Evolutionary conservation across 306 rosid genomes (phyloP).

Genomic region (Acacia melanoxylon): DNA sequence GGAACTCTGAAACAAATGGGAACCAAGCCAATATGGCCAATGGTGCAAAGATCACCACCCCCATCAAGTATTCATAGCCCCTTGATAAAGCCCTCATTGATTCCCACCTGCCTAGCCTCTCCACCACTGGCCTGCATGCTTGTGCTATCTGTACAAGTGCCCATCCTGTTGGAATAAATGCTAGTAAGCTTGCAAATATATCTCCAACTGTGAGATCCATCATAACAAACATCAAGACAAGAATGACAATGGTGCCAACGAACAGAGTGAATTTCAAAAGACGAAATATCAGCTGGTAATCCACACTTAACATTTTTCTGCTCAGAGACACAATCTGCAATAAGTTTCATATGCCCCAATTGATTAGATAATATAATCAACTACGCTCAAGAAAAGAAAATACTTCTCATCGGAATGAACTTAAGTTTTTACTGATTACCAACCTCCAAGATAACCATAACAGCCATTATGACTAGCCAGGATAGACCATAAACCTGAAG

Average conservation of each 20-base stretch:
- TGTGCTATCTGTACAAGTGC: slow-evolving; percentile 89
- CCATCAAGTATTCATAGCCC: slow-evolving; percentile 92
- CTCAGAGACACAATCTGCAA: slow-evolving; percentile 93
- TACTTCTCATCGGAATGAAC: slow-evolving; percentile 11
- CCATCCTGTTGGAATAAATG: slow-evolving; percentile 95
- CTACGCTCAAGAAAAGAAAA: slow-evolving; percentile 20
- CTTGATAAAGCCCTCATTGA: slow-evolving; percentile 89
- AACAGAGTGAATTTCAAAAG: slow-evolving; percentile 82
- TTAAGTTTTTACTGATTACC: neutral
- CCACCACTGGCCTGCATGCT: slow-evolving; percentile 70
- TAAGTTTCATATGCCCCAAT: slow-evolving; percentile 32
- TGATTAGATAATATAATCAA: slow-evolving; percentile 12
- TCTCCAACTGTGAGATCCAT: slow-evolving; percentile 76
- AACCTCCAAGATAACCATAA: slow-evolving; percentile 82
- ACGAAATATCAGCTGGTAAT: slow-evolving; percentile 94
- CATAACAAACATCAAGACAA: slow-evolving; percentile 61
- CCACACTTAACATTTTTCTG: slow-evolving; percentile 87
- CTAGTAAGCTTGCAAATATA: slow-evolving; percentile 78
- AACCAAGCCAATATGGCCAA: slow-evolving; percentile 90
- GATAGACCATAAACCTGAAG: slow-evolving; percentile 88
- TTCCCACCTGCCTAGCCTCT: slow-evolving; percentile 85
- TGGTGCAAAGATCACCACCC: slow-evolving; percentile 68
- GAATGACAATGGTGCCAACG: slow-evolving; percentile 56
- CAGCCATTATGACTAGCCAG: slow-evolving; percentile 91
- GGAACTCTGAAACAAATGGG: slow-evolving; percentile 95